Evolutionary conservation across 2,329 filamentous ascomycete species (phyloP).

Genomic region (Penicillium sp.): DNA sequence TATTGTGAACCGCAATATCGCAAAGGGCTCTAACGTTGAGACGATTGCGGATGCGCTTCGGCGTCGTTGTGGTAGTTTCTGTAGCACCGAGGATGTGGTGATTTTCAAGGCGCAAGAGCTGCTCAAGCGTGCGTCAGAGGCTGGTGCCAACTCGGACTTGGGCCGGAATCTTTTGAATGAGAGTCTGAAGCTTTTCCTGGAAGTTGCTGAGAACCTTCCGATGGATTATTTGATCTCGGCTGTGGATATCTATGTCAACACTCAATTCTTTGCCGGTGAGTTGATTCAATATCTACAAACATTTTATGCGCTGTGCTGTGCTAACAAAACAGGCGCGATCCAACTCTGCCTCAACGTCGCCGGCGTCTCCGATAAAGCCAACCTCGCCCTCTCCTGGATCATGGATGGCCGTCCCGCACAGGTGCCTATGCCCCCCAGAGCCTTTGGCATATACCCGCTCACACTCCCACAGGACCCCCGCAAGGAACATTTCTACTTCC

Average conservation of each 20-base stretch:
- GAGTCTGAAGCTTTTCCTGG: conserved; percentile 83
- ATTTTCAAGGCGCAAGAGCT: conserved; percentile 99
- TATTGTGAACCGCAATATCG: conserved; percentile 97
- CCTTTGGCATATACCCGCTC: conserved; percentile 14
- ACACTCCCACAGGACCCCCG: conserved; percentile 63
- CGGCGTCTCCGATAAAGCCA: conserved; percentile 81
- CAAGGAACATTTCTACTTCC: conserved; percentile 67
- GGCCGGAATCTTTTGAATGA: conserved; percentile 83
- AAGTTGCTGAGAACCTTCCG: conserved; percentile 82
- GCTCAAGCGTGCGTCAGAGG: conserved; percentile 83
- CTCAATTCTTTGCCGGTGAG: conserved; percentile 82
- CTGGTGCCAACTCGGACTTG: conserved; percentile 72
- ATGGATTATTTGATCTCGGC: conserved; percentile 79
- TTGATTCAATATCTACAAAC: conserved; percentile 22
- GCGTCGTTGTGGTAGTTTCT: conserved; percentile 93
- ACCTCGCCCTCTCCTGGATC: conserved; percentile 82
- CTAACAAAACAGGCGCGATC: conserved; percentile 66
- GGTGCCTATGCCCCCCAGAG: conserved; percentile 35
- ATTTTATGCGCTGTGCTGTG: conserved; percentile 4
- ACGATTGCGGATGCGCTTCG: conserved; percentile 94
- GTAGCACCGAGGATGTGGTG: conserved; percentile 93
- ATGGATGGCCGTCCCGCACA: conserved; percentile 75
- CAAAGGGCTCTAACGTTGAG: conserved; percentile 95
- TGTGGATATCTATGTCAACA: conserved; percentile 74
- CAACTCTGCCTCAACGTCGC: conserved; percentile 84